Evolutionary conservation across 768 basidiomycete genomes (phyloP).

Genomic region (Amanita muscaria): DNA sequence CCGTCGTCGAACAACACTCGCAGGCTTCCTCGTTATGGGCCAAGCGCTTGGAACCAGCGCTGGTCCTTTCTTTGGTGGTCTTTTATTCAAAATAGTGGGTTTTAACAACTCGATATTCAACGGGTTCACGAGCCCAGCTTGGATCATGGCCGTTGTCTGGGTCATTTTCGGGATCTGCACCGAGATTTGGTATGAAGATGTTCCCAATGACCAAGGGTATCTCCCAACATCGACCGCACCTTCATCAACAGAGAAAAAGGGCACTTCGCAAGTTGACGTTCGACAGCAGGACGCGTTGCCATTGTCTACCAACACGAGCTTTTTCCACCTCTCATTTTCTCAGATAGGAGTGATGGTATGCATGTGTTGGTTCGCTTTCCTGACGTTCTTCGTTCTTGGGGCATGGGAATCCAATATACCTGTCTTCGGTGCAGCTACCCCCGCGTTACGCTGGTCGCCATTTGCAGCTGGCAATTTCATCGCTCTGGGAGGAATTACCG

Average conservation of each 20-base stretch:
- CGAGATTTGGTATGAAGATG: conserved; percentile 30
- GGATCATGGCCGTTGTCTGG: conserved; percentile 55
- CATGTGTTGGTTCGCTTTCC: conserved; percentile 67
- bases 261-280: no score
- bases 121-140: conserved; percentile 58
- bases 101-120: conserved; percentile 52
- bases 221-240: no score
- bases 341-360: conserved; percentile 43
- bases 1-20: conserved; percentile 52
- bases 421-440: conserved; percentile 38
- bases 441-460: conserved; percentile 45
- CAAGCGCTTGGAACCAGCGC: conserved; percentile 54
- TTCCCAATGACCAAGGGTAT: conserved; percentile 14
- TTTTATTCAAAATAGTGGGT: conserved; percentile 48
- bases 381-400: conserved; percentile 62
- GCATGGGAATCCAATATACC: conserved; percentile 65
- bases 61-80: conserved; percentile 56
- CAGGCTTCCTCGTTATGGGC: conserved; percentile 53
- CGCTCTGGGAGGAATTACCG: conserved; percentile 51
- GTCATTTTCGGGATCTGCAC: conserved; percentile 38
- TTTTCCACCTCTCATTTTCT: background rate
- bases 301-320: background rate
- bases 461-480: conserved; percentile 64
- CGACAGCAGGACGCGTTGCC: background rate
- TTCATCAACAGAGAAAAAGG: no score